These are phyloP conservation scores for Cladosporium velox DNA, from an alignment of 2,329 filamentous ascomycete genomes.

Conservation along the genomic window DNA sequence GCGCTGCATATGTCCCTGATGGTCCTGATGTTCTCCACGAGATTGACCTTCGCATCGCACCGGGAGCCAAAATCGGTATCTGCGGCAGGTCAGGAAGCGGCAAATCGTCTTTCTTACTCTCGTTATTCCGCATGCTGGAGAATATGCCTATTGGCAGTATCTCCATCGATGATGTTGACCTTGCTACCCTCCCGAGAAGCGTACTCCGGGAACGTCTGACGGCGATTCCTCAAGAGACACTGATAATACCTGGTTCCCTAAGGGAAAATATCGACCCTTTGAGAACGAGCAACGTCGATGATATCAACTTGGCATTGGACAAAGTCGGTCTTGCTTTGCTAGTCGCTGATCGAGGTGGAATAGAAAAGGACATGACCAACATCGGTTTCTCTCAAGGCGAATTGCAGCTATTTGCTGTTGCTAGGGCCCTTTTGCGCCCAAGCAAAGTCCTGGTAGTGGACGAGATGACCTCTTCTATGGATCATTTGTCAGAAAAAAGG, in stretches of 20 bases:
- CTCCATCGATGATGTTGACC: not conserved
- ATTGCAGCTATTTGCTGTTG: not conserved
- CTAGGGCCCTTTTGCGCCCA: not conserved
- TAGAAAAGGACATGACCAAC: not conserved
- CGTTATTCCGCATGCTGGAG: conserved; percentile 29
- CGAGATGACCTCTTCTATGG: not conserved
- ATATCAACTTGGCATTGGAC: not conserved
- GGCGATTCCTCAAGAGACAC: not conserved
- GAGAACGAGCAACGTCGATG: not conserved
- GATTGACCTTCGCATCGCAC: conserved; percentile 48
- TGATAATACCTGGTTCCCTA: not conserved
- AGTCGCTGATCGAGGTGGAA: not conserved
- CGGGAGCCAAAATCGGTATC: conserved; percentile 53
- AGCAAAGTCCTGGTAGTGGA: not conserved
- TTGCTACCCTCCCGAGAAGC: not conserved
- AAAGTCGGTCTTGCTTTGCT: not conserved
- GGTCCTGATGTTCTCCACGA: conserved; percentile 37
- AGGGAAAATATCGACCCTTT: not conserved
- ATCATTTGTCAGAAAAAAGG: not conserved
- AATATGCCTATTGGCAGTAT: not conserved
- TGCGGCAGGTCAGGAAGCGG: conserved; percentile 58
- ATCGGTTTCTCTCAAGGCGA: not conserved
- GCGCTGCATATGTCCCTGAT: not conserved
- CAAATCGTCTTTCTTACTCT: conserved; percentile 53
- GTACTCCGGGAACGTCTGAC: not conserved